These are phyloP conservation scores for Arabis hirsuta DNA, from an alignment of 345 rosid species.

Conservation along the genomic window DNA sequence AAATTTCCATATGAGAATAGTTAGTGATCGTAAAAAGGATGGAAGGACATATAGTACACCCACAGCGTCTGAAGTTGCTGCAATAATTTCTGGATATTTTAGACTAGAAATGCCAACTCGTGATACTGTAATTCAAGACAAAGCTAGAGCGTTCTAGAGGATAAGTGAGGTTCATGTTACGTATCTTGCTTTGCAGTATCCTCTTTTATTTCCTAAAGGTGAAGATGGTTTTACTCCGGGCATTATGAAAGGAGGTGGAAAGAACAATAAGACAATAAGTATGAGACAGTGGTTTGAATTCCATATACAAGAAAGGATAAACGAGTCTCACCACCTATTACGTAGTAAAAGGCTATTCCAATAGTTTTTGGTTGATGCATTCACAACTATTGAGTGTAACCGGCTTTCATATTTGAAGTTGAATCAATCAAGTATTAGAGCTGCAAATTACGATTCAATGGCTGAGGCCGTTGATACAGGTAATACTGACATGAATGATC, in stretches of 20 bases:
- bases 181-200: not conserved
- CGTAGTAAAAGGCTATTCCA: too few relatives aligned
- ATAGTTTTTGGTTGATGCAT: too few relatives aligned
- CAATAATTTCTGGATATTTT: not conserved
- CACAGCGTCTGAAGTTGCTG: not conserved
- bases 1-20: too few relatives aligned
- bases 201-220: not conserved
- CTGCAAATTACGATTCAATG: too few relatives aligned
- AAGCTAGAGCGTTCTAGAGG: not conserved
- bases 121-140: not conserved
- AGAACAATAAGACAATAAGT: not conserved
- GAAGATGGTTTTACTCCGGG: not conserved
- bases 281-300: not conserved
- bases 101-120: not conserved
- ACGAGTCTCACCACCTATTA: too few relatives aligned
- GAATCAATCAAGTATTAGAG: too few relatives aligned
- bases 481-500: too few relatives aligned
- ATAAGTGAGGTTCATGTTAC: not conserved
- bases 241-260: not conserved
- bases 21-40: too few relatives aligned
- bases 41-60: too few relatives aligned
- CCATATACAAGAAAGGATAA: not conserved
- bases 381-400: too few relatives aligned
- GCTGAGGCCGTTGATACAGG: too few relatives aligned
- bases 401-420: too few relatives aligned